These are phyloP conservation scores for Desmodesmus armatus DNA, from an alignment of 139 green algal genomes.

Conservation along the genomic window DNA sequence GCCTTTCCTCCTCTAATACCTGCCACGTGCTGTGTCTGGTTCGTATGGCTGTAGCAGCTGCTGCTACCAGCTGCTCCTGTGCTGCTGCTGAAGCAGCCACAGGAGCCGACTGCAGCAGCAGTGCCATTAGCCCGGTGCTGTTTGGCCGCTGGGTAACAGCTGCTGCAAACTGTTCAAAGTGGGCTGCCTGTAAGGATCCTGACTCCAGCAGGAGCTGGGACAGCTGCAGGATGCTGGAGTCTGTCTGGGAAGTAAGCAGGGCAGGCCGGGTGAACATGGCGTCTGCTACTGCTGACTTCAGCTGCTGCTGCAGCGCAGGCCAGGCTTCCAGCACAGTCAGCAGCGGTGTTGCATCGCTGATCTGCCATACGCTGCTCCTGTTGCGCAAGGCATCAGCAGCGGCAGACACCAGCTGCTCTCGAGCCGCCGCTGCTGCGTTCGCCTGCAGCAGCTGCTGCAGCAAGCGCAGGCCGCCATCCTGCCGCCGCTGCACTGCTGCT, in stretches of 20 bases:
- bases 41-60: no score
- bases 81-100: no score
- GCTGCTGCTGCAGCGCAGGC: slow-evolving; percentile 11
- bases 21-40: no score
- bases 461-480: no score
- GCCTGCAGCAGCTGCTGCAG: no score
- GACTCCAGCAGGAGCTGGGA: neutral
- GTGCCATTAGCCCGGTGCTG: no score
- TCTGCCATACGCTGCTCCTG: neutral
- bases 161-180: neutral
- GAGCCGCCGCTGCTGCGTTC: neutral
- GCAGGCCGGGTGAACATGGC: no score
- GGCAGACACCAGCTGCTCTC: neutral
- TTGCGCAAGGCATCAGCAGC: neutral
- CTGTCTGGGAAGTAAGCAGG: slow-evolving; percentile 15
- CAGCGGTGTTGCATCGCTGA: slow-evolving; percentile 13
- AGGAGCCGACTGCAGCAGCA: neutral
- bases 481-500: no score
- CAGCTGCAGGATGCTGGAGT: neutral
- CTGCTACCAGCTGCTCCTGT: no score
- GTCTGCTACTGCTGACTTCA: no score
- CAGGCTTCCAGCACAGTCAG: slow-evolving; percentile 22
- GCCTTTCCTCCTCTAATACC: no score
- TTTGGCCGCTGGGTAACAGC: neutral
- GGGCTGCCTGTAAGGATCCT: no score